These are phyloP conservation scores for Saprolegnia diclina DNA, from an alignment of 352 stramenopile genomes.

Conservation along the genomic window DNA sequence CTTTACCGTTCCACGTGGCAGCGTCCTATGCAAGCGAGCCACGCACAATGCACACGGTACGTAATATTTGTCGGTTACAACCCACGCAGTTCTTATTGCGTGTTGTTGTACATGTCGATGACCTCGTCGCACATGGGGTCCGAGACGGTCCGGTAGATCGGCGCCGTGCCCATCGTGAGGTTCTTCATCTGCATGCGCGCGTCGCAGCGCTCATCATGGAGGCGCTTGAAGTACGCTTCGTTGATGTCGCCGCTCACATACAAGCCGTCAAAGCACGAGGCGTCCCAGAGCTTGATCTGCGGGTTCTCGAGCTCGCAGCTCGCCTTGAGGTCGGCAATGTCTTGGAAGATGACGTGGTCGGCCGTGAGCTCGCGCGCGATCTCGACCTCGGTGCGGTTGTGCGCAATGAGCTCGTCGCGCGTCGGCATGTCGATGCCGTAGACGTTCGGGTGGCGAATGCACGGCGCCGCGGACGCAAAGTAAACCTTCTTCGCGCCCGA, in stretches of 20 bases:
- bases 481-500: slow-evolving; percentile 95
- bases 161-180: slow-evolving; percentile 46
- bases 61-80: slow-evolving; percentile 34
- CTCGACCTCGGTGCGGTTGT: slow-evolving; percentile 91
- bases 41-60: slow-evolving; percentile 7
- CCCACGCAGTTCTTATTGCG: slow-evolving; percentile 58
- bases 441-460: slow-evolving; percentile 98
- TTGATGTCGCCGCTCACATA: slow-evolving; percentile 95
- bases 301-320: slow-evolving; percentile 71
- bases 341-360: slow-evolving; percentile 94
- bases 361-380: slow-evolving; percentile 92
- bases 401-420: slow-evolving; percentile 95
- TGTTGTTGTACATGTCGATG: slow-evolving; percentile 86
- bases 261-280: slow-evolving; percentile 94
- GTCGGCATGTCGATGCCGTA: slow-evolving; percentile 99
- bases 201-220: slow-evolving; percentile 74
- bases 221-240: slow-evolving; percentile 75
- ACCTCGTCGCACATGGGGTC: slow-evolving; percentile 67
- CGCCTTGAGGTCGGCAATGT: slow-evolving; percentile 90
- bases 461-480: slow-evolving; percentile 94
- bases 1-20: background rate
- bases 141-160: slow-evolving; percentile 72
- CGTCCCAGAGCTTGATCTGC: slow-evolving; percentile 86
- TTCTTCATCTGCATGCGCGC: slow-evolving; percentile 83
- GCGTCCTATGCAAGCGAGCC: background rate